A percentile compares a stretch with the other conserved stretches of the same genome.
These are phyloP conservation scores for Phytophthora pisi DNA, from an alignment of 352 stramenopile genomes.

Conservation along the genomic window DNA sequence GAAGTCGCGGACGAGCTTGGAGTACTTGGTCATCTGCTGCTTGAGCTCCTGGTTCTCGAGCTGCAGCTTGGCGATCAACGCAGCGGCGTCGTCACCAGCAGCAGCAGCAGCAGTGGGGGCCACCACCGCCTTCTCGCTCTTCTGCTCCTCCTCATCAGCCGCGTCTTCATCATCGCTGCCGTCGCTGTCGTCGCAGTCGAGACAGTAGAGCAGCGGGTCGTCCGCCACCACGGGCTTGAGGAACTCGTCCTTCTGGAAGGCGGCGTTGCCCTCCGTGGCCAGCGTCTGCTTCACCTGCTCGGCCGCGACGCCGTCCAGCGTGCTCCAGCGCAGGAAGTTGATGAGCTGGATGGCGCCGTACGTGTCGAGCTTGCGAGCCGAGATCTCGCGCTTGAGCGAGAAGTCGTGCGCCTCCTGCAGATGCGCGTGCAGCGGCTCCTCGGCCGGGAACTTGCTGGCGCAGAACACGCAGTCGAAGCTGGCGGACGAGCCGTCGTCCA, in stretches of 20 bases:
- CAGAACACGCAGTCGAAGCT: conserved; percentile 82
- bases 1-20: conserved; percentile 69
- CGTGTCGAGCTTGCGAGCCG: conserved; percentile 60
- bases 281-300: conserved; percentile 59
- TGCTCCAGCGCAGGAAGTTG: conserved; percentile 72
- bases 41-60: conserved; percentile 78
- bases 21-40: conserved; percentile 77
- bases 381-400: conserved; percentile 62
- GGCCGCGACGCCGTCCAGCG: conserved; percentile 39
- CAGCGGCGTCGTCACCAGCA: conserved; percentile 18
- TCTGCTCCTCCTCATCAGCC: conserved; percentile 41
- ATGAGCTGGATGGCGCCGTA: conserved; percentile 84
- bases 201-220: conserved; percentile 84
- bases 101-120: not conserved
- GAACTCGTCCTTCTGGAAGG: conserved; percentile 74
- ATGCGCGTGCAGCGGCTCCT: conserved; percentile 69
- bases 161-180: conserved; percentile 58
- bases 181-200: conserved; percentile 62
- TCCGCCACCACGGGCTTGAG: conserved; percentile 77
- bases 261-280: conserved; percentile 41
- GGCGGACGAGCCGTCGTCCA: conserved; percentile 58
- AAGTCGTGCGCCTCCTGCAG: conserved; percentile 61
- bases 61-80: conserved; percentile 50
- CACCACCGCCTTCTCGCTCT: conserved; percentile 27
- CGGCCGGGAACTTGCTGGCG: conserved; percentile 42